Base-by-base conservation (phyloP, 129 eudicot species). In the Ambrosia trifida region DNA sequence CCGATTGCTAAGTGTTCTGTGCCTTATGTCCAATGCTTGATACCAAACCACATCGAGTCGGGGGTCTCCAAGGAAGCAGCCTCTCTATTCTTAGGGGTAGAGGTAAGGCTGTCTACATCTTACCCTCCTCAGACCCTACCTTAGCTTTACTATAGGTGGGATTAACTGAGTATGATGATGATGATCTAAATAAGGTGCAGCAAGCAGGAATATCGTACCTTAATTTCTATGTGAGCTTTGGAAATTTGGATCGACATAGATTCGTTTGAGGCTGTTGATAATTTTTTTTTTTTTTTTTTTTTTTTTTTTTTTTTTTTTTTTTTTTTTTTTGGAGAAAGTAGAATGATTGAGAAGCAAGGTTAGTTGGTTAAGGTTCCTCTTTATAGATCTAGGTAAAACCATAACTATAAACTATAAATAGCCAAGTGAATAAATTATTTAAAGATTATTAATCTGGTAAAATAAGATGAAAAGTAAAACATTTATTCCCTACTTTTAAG, bases 201-300 rank as follows among this genome's bases (percentile, higher is more conserved):
- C 45, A 72, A 44, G 0, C 19, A 72, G 4, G 77, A 61, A 72
- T 60, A 8, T 9, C 69, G 40, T 72, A 61, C 77, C 62, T 61
- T 14, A 17, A 45, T 59, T 7, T 72, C n/a, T 9, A 2, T 7
- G 47, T 72, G 17, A 46, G 17, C 53, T 3, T 3, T 11, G 71
- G 30, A 66, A 7, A 12, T 12, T 66, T 46, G 28, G 32, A 57
- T 19, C 8, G 64, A 13, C 56, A 24, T 1, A 11, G 52, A 12
- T 30, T 31, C 7, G 8, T 58, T 12, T 31, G 63, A 57, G 28
- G 63, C 10, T 57, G 38, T 24, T 57, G 16, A 28, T 32, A 38
- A 59, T 59, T 11, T 31, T 5, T 9, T 58, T 54, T 54, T 12
- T 58, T 58, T 58, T 13, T 54, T 54, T 12, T 58, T 58, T 58